Percentiles rank a stretch among this genome's conserved stretches.
Evolutionary conservation across 495 filamentous ascomycete genomes (phyloP).

Genomic region (Bathelium albidoporum): DNA sequence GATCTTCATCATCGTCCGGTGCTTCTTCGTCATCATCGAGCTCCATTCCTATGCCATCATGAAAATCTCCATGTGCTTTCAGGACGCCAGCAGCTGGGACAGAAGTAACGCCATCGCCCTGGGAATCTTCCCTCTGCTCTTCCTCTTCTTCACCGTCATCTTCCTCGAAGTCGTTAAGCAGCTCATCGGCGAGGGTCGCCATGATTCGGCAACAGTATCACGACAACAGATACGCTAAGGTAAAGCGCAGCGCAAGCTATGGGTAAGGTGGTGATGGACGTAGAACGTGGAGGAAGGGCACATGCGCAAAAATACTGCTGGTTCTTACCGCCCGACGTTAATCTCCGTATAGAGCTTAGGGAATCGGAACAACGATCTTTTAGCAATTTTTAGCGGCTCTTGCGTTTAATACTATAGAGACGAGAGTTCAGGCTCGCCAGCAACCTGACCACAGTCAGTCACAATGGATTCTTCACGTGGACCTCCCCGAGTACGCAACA

Average conservation of each 20-base stretch:
- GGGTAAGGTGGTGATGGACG: background rate
- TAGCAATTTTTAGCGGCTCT: too few species aligned
- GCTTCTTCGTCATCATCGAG: slow-evolving; percentile 42
- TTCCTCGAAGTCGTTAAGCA: slow-evolving; percentile 77
- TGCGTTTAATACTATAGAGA: too few species aligned
- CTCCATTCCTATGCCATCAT: slow-evolving; percentile 28
- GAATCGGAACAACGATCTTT: too few species aligned
- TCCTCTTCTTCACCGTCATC: slow-evolving; percentile 49
- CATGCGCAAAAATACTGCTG: background rate
- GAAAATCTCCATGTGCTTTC: slow-evolving; percentile 3
- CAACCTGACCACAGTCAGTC: background rate
- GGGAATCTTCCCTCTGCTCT: slow-evolving; percentile 41
- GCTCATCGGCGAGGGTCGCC: slow-evolving; percentile 71
- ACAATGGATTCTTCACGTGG: slow-evolving; percentile 87
- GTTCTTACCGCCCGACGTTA: background rate
- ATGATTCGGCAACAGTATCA: slow-evolving; percentile 31
- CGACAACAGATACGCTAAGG: background rate
- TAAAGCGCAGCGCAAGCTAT: background rate
- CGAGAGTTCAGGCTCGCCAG: too few species aligned
- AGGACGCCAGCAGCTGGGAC: slow-evolving; percentile 19
- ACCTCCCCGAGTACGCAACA: slow-evolving; percentile 95
- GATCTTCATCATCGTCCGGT: slow-evolving; percentile 43
- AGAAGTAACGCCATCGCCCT: slow-evolving; percentile 12
- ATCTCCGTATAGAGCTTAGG: too few species aligned
- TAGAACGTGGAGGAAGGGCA: background rate